Evolutionary conservation across 2,329 filamentous ascomycete genomes (phyloP).

Genomic region (Lachnellula cervina): DNA sequence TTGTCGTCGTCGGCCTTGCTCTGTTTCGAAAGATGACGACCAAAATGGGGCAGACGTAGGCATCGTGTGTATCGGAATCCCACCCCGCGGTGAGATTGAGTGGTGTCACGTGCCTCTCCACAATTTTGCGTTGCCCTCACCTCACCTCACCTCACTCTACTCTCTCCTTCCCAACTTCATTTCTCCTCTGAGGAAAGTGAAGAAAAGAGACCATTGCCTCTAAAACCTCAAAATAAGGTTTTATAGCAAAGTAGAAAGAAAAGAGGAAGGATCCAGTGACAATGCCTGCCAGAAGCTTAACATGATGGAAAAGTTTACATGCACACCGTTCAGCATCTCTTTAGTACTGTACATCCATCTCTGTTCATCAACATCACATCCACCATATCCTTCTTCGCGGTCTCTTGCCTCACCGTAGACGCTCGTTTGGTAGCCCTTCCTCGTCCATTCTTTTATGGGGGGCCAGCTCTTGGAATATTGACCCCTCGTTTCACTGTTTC

Average conservation of each 20-base stretch:
- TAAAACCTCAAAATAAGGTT: background rate
- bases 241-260: background rate
- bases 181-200: too few relatives aligned
- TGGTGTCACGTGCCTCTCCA: background rate
- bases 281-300: background rate
- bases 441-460: background rate
- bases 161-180: background rate
- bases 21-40: constrained; percentile 8
- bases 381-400: background rate
- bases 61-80: constrained; percentile 14
- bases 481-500: background rate
- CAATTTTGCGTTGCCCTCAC: background rate
- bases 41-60: constrained; percentile 6
- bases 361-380: background rate
- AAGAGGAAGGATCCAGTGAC: background rate
- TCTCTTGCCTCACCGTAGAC: background rate
- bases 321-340: background rate
- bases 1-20: constrained; percentile 2
- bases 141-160: background rate
- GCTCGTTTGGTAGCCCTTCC: background rate
- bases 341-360: too few relatives aligned
- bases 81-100: constrained; percentile 1
- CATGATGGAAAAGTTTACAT: background rate
- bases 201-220: too few relatives aligned
- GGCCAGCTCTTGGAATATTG: background rate